These are phyloP conservation scores for Pseudocercospora pini-densiflorae DNA, from an alignment of 2,329 filamentous ascomycete genomes.

Conservation along the genomic window DNA sequence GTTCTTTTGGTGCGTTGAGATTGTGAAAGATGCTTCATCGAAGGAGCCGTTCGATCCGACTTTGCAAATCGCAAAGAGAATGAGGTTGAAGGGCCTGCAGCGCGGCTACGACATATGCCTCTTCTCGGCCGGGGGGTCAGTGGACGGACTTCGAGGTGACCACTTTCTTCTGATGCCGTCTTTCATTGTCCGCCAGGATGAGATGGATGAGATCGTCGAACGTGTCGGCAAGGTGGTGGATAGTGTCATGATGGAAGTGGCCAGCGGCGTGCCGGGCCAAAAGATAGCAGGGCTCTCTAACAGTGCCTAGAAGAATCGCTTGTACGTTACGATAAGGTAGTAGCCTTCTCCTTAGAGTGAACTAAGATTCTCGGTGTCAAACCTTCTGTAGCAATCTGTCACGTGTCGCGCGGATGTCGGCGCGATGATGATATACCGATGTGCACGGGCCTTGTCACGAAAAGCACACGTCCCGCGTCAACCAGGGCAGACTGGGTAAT, in stretches of 20 bases:
- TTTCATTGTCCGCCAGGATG: conserved; percentile 11
- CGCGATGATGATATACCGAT: too few relatives aligned
- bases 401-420: too few relatives aligned
- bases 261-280: conserved; percentile 1
- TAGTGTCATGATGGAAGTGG: conserved; percentile 12
- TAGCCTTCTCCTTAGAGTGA: too few relatives aligned
- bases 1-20: conserved; percentile 50
- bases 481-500: neutral
- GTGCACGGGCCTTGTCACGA: neutral
- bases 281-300: conserved; percentile 14
- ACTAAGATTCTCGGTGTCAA: too few relatives aligned
- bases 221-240: conserved; percentile 10
- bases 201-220: conserved; percentile 14
- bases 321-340: neutral
- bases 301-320: conserved; percentile 8
- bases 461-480: neutral
- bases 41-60: conserved; percentile 12
- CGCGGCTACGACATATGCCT: conserved; percentile 13
- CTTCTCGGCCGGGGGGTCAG: conserved; percentile 8
- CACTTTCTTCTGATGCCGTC: conserved; percentile 13
- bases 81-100: conserved; percentile 10
- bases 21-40: conserved; percentile 14
- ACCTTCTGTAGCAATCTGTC: too few relatives aligned
- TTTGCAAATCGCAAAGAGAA: conserved; percentile 14
- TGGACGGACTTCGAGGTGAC: conserved; percentile 12